phyloP scores from a whole-genome alignment of 2,329 filamentous ascomycete genomes.

The Trichoderma brevicompactum region DNA sequence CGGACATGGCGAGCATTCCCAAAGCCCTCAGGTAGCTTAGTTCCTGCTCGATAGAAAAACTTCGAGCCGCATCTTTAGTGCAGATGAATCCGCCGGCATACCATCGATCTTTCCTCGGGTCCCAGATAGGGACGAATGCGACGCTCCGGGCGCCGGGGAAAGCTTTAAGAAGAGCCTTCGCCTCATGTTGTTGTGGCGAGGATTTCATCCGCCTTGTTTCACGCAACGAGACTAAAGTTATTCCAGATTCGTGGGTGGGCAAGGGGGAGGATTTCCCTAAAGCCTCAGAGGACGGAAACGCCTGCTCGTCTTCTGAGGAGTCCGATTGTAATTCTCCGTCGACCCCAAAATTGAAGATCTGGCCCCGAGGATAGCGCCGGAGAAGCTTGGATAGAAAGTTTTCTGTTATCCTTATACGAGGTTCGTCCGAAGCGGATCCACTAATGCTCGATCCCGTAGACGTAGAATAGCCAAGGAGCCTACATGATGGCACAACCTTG shows the following conservation, averaged over 20 bases:
- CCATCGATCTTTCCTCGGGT: conserved; percentile 51
- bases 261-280: not conserved
- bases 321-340: conserved; percentile 44
- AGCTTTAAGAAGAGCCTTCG: conserved; percentile 38
- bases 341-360: conserved; percentile 51
- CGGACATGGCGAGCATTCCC: conserved; percentile 59
- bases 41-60: conserved; percentile 53
- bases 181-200: conserved; percentile 31
- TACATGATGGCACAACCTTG: conserved; percentile 33
- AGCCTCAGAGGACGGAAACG: not conserved
- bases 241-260: not conserved
- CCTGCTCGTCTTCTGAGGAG: conserved; percentile 35
- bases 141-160: conserved; percentile 53
- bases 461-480: conserved; percentile 47
- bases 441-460: conserved; percentile 42
- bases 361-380: conserved; percentile 50
- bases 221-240: not conserved
- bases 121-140: conserved; percentile 55
- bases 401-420: conserved; percentile 42
- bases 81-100: conserved; percentile 56
- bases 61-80: conserved; percentile 48
- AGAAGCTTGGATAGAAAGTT: conserved; percentile 48
- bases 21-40: conserved; percentile 58
- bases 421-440: conserved; percentile 30
- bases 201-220: conserved; percentile 9